Evolutionary conservation across 192 early-diverging fungal genomes (phyloP), one percentile per base, ranked within the genome.

Genomic region (Kappamyces sp.): DNA sequence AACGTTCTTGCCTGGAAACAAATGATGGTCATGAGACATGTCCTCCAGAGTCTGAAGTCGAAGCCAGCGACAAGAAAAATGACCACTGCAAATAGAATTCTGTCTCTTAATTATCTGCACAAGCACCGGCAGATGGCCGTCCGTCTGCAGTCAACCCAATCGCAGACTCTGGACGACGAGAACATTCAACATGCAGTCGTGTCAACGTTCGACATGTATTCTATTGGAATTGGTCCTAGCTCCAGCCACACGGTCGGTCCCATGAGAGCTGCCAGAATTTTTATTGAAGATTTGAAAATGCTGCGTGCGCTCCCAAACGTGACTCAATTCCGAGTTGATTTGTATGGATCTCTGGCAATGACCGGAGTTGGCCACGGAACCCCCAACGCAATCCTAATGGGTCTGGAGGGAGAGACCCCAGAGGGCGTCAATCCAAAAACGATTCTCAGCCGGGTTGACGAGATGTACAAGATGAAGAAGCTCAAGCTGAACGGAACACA

Each of bases 361-460:
- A 97, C 92, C 3, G 94, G 94, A 10, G 87, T 87, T 58, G 94
- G 94, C 13, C 92, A 97, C 66, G 92, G 92, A n/a, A 97, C 94
- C 3, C 90, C 90, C 33, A 84, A 92, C 61, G 90, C 92, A 4
- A 87, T 91, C 51, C 69, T 95, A 58, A 85, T 88, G 84, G 84
- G 94, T 3, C 84, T 97, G 41, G 92, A 94, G 74, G 92, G 92
- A 37, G 94, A 94, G 69, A 64, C 63, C 9, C 65, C 71, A 0
- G 68, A 75, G 60, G 74, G 71, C 0, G 87, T 94, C 2, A 89
- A 93, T 59, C 88, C 94, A 0, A 78, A 83, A 38, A 84, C 84
- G 23, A 93, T 97, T 54, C 71, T 74, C 49, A 62, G 81, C 6
- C 80, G 94, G 3, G 15, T 59, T 44, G 57, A 59, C 2, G 1